Evolutionary conservation across 2,329 filamentous ascomycete genomes (phyloP).

Genomic region (Paecilomyces sp.): DNA sequence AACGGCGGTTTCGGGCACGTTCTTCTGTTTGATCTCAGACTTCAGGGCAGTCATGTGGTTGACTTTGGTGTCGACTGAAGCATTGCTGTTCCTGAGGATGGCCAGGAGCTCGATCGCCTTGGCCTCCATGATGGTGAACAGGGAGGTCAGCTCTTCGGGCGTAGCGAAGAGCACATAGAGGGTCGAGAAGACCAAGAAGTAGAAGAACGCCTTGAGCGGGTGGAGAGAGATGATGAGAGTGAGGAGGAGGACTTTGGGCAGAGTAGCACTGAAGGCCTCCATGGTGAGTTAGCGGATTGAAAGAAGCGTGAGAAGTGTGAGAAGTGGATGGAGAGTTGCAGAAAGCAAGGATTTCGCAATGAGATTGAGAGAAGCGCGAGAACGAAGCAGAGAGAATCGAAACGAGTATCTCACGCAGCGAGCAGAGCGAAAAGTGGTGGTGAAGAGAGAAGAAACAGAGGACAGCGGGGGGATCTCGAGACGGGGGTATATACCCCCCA

Average conservation of each 20-base stretch:
- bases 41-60: constrained; percentile 68
- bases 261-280: not conserved
- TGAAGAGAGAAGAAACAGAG: not conserved
- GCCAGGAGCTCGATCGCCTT: constrained; percentile 48
- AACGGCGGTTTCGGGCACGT: constrained; percentile 68
- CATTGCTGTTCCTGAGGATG: constrained; percentile 55
- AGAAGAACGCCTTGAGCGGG: constrained; percentile 6
- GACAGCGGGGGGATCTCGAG: not conserved
- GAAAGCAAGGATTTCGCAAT: not conserved
- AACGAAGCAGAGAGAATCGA: not conserved
- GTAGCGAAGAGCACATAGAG: constrained; percentile 12
- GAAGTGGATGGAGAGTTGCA: too few relatives aligned
- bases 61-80: constrained; percentile 63
- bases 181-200: constrained; percentile 5
- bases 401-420: too few relatives aligned
- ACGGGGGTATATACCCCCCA: not conserved
- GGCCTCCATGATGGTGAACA: constrained; percentile 44
- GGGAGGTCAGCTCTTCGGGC: constrained; percentile 4
- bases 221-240: constrained; percentile 6
- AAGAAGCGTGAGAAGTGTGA: not conserved
- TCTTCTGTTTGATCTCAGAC: constrained; percentile 85
- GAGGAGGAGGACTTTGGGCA: constrained; percentile 1
- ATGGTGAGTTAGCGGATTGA: not conserved
- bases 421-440: not conserved
- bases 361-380: not conserved